Base-by-base conservation (phyloP, 768 basidiomycete genomes). In the Amanita fuliginea region DNA sequence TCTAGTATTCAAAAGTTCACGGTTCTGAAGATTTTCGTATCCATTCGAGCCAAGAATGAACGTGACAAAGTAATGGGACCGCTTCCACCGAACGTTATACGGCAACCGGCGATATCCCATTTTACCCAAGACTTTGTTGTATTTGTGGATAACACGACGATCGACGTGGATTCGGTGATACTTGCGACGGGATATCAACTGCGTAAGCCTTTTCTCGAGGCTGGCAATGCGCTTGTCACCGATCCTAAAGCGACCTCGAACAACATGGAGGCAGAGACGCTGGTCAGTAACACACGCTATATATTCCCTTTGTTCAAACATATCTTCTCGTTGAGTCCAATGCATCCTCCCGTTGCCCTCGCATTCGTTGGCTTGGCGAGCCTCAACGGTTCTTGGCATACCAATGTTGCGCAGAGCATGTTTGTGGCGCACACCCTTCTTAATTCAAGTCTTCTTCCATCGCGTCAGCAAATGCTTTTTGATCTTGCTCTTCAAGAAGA, bases 331-430 rank as follows among this genome's bases (percentile, higher is more conserved):
- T 61, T 80, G 36, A 67, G 69, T n/a, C 56, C 70, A 4, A 57
- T 61, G 6, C 62, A 75, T 47, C 78, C 78, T 1, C 59, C 68
- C 2, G 76, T 69, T 33, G 74, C 77, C 10, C 70, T 80, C 19
- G 67, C 75, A 4, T 78, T 81, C 59, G 64, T 80, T 51, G 77
- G 78, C 2, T 64, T 80, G 2, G 75, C 75, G 2, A 65, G 70
- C 3, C 57, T 66, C 44, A 70, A 75, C 33, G 62, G 68, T 6
- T 76, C 75, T 58, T 74, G 70, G 43, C 72, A 74, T 2, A 70
- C 69, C 11, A 73, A 76, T 55, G 55, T 42, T 21, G 21, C 11
- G 11, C 42, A 42, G 14, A 42, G 22, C 40, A 59, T 75, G 2
- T 73, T 76, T 51, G 61, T 64, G 8, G 65, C 71, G 0, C 70